phyloP scores from a whole-genome alignment of 2,329 filamentous ascomycete genomes.

The Chrysoporthe cubensis region DNA sequence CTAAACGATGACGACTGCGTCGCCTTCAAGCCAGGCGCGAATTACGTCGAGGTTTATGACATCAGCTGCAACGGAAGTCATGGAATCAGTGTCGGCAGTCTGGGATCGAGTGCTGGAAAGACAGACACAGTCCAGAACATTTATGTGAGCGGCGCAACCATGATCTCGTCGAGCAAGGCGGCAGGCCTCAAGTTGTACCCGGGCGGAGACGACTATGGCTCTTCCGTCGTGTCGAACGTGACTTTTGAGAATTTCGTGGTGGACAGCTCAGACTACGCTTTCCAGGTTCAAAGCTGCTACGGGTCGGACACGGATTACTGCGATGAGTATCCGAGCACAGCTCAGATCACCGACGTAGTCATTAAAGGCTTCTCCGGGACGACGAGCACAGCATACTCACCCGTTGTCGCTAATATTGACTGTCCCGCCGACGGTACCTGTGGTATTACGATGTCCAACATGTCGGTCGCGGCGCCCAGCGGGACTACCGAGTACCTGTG shows the following conservation, averaged over 20 bases:
- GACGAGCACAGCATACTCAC: slow-evolving; percentile 42
- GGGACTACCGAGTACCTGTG: slow-evolving; percentile 30
- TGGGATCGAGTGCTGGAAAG: slow-evolving; percentile 41
- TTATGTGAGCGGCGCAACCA: slow-evolving; percentile 42
- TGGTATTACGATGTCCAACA: slow-evolving; percentile 39
- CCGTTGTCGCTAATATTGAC: slow-evolving; percentile 42
- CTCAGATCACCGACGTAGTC: slow-evolving; percentile 40
- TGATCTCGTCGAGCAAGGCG: slow-evolving; percentile 30
- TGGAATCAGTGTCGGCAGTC: slow-evolving; percentile 51
- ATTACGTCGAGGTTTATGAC: slow-evolving; percentile 44
- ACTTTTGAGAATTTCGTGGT: slow-evolving; percentile 45
- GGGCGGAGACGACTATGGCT: slow-evolving; percentile 40
- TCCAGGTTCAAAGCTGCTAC: slow-evolving; percentile 52
- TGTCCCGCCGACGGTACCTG: slow-evolving; percentile 44
- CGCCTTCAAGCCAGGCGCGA: slow-evolving; percentile 47
- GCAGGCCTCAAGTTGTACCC: slow-evolving; percentile 45
- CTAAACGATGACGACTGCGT: slow-evolving; percentile 50
- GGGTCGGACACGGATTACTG: slow-evolving; percentile 42
- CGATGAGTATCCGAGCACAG: slow-evolving; percentile 38
- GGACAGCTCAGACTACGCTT: slow-evolving; percentile 45
- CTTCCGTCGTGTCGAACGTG: slow-evolving; percentile 46
- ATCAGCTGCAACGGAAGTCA: slow-evolving; percentile 52
- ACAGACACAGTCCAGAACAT: slow-evolving; percentile 49
- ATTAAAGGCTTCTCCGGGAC: slow-evolving; percentile 44
- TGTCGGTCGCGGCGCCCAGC: slow-evolving; percentile 39